These are phyloP conservation scores for Helicostylum pulchrum DNA, from an alignment of 192 early-diverging fungal species.

Conservation along the genomic window DNA sequence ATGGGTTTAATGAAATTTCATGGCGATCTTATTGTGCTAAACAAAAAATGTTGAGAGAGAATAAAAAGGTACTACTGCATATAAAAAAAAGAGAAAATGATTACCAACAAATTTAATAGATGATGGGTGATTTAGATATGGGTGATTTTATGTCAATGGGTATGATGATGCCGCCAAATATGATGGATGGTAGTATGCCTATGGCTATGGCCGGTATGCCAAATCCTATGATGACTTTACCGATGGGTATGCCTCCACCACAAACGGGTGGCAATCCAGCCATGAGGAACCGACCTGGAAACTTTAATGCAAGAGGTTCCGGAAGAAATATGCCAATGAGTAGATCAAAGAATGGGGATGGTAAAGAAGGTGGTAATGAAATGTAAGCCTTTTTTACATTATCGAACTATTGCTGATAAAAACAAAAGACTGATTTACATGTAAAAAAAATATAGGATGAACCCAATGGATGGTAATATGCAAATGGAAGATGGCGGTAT, in stretches of 20 bases:
- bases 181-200: slow-evolving; percentile 39
- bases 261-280: background rate
- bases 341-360: slow-evolving; percentile 11
- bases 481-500: slow-evolving; percentile 9
- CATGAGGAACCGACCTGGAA: slow-evolving; percentile 5
- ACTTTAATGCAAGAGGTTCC: slow-evolving; percentile 4
- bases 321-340: slow-evolving; percentile 18
- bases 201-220: slow-evolving; percentile 37
- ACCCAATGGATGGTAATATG: slow-evolving; percentile 15
- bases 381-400: slow-evolving; percentile 16
- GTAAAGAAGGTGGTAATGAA: slow-evolving; percentile 15
- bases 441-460: slow-evolving; percentile 8
- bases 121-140: slow-evolving; percentile 47
- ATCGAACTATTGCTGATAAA: too few species aligned
- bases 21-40: slow-evolving; percentile 95
- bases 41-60: slow-evolving; percentile 84
- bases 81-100: background rate
- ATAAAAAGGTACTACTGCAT: slow-evolving; percentile 34
- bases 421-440: too few species aligned
- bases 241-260: slow-evolving; percentile 17
- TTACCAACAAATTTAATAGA: slow-evolving; percentile 15
- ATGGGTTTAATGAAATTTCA: slow-evolving; percentile 94
- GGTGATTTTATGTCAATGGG: slow-evolving; percentile 41
- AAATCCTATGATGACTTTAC: slow-evolving; percentile 35
- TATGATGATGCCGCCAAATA: slow-evolving; percentile 42